Base-by-base conservation (phyloP, 768 basidiomycete genomes). In the Mycena galericulata region DNA sequence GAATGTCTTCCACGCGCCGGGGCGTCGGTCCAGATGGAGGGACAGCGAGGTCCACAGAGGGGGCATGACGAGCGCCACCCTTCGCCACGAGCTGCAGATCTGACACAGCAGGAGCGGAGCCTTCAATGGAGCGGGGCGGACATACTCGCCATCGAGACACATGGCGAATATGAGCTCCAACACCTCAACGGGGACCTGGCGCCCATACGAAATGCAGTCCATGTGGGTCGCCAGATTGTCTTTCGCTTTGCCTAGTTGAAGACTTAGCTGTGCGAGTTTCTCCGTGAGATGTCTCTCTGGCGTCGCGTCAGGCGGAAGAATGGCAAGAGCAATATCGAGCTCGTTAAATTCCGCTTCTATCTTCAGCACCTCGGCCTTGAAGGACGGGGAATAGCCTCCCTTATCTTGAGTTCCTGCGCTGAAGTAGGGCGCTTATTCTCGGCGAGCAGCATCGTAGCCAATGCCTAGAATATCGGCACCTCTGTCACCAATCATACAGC, bases 71-170 rank as follows among this genome's bases (percentile, higher is more conserved):
- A 76, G 45, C 4, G 70, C 73, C 1, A 73, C 69, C 24, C 50
- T 55, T 22, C 76, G 45, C 76, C 76, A 77, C 3, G 67, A 30
- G 30, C 68, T 66, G 60, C 71, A 77, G 30, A 77, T 60, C 46
- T 76, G 76, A 38, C 69, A 65, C 15, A 77, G 65, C 53, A 75
- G 43, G 30, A 76, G 68, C 32, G 76, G 76, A 11, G 74, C 76
- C 38, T 53, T 46, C 15, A 32, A 24, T 4, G 51, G 27, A 49
- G 64, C 22, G 43, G 75, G 74, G 4, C 24, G 30, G 30, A 72
- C 53, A 47, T 70, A 76, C 38, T 73, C 60, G 32, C 65, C 68
- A n/a, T 3, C 45, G 22, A 2, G 74, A 72, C 17, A 77, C 50
- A 63, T 50, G 18, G 54, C 27, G 47, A 77, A 76, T 15, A 77